Conservation (phyloP, 2,329 filamentous ascomycete genomes). For the Parastagonospora nodorum region DNA sequence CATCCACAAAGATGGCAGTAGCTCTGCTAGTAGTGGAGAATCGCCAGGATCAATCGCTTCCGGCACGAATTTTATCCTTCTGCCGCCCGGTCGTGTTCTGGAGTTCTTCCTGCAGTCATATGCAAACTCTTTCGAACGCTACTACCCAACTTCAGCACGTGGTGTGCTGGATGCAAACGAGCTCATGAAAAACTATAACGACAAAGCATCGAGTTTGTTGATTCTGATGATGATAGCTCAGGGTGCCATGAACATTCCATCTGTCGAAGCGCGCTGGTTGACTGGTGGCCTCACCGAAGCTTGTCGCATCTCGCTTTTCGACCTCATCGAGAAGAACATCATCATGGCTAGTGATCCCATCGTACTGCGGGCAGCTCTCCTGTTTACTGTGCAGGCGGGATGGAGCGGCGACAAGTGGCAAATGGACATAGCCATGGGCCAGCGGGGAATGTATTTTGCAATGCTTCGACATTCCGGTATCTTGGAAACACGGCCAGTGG, state of each 20-base stretch:
- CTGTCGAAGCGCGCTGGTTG: constrained; percentile 67
- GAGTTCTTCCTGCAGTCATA: constrained; percentile 71
- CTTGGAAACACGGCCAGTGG: constrained; percentile 59
- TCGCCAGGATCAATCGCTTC: constrained; percentile 55
- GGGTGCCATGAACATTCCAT: constrained; percentile 69
- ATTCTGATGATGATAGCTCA: constrained; percentile 75
- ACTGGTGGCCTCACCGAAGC: constrained; percentile 71
- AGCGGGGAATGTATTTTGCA: constrained; percentile 73
- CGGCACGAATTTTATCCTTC: constrained; percentile 66
- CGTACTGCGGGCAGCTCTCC: constrained; percentile 67
- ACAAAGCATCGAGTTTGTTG: constrained; percentile 68
- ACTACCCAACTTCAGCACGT: constrained; percentile 66
- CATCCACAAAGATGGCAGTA: constrained; percentile 62
- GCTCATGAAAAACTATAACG: constrained; percentile 65
- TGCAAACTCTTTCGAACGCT: constrained; percentile 68
- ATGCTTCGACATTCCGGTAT: constrained; percentile 74
- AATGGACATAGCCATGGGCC: constrained; percentile 77
- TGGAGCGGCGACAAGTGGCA: constrained; percentile 80
- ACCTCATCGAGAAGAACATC: constrained; percentile 73
- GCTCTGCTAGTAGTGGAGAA: constrained; percentile 49
- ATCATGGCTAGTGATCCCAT: constrained; percentile 69
- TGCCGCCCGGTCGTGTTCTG: constrained; percentile 68
- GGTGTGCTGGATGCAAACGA: constrained; percentile 69
- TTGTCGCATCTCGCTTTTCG: constrained; percentile 73
- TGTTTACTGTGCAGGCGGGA: constrained; percentile 70